These are phyloP conservation scores for Phytophthora kernoviae DNA, from an alignment of 352 stramenopile genomes.

Conservation along the genomic window DNA sequence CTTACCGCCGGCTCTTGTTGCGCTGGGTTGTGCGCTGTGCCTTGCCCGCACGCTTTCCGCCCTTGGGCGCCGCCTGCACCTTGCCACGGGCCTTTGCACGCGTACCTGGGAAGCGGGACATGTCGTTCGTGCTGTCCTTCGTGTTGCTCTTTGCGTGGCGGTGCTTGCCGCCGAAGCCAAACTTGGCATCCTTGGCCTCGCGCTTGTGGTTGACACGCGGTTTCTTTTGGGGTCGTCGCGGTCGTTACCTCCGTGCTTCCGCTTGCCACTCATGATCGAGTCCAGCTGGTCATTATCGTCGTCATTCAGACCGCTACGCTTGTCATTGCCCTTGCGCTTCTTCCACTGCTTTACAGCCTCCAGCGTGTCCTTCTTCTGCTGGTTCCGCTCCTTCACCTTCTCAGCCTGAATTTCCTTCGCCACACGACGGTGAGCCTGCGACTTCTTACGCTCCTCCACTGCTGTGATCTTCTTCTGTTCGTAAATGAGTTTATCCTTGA, in stretches of 20 bases:
- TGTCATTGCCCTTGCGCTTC: conserved; percentile 83
- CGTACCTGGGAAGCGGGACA: conserved; percentile 63
- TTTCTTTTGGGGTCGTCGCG: conserved; percentile 67
- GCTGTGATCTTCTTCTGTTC: conserved; percentile 99
- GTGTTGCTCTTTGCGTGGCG: conserved; percentile 80
- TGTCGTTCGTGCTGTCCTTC: conserved; percentile 82
- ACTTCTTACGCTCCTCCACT: conserved; percentile 97
- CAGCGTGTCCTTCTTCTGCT: conserved; percentile 91
- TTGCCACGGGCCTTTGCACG: conserved; percentile 46
- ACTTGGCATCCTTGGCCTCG: conserved; percentile 83
- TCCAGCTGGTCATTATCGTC: conserved; percentile 71
- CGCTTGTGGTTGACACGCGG: conserved; percentile 70
- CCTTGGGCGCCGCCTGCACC: conserved; percentile 44
- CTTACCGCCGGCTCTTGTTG: conserved; percentile 55
- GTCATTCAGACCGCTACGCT: conserved; percentile 56
- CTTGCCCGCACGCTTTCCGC: conserved; percentile 65
- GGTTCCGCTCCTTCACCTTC: conserved; percentile 80
- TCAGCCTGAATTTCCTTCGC: conserved; percentile 94
- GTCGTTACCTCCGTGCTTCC: conserved; percentile 50
- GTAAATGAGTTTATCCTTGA: conserved; percentile 99
- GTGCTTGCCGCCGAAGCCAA: conserved; percentile 84
- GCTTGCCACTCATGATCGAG: conserved; percentile 66
- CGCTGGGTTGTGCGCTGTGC: conserved; percentile 52
- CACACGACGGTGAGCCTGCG: conserved; percentile 96
- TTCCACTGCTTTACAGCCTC: conserved; percentile 90